Base-by-base conservation (phyloP, 2,329 filamentous ascomycete genomes). In the Tolypocladium amazonense region DNA sequence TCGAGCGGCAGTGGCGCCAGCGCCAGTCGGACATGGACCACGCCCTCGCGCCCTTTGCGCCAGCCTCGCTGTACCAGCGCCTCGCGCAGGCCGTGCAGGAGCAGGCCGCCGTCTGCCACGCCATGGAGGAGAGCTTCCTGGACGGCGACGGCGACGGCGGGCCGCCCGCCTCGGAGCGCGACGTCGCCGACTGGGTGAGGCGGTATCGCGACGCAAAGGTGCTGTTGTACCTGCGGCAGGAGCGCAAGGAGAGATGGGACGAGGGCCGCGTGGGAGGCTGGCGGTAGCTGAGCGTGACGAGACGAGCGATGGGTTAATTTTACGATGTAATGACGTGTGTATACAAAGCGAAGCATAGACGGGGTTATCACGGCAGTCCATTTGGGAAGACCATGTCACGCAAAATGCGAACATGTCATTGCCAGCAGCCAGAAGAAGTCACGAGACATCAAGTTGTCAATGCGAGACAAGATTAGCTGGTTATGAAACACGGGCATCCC, bases 231-330 rank as follows among this genome's bases (percentile, higher is more conserved):
- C 78, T 92, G 58, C 81, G 94, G 60, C 86, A 88, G 69, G 94
- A 97, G 77, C 84, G 90, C 65, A 96, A 92, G 73, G 89, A 92
- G 68, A 82, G 94, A 67, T 97, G 94, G 94, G 94, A 97, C 71
- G 93, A 97, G 75, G 92, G 93, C 30, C 81, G 93, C 65, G 93
- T 97, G 39, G 93, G 93, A 14, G 94, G 94, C 0, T 97, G 94
- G 94, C 84, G 93, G 38, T 60, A 59, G 56, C 50, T 8, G 25
- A 2, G 27, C 47, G 18, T 35, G 27, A 14, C 50, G 8, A 23
- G 30, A 37, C 35, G 35, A 37, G 35, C 35, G 11, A 37, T 14
- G 18, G 30, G 20, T 30, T 23, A n/a, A 47, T 12, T 12, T 53
- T n/a, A 35, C 30, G 30, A 53, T 23, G 2, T 56, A 2, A 56